A percentile compares a stretch with the other conserved stretches of the same genome.
Conservation (phyloP, 2,329 filamentous ascomycete species). For the Pyrenophora teres region DNA sequence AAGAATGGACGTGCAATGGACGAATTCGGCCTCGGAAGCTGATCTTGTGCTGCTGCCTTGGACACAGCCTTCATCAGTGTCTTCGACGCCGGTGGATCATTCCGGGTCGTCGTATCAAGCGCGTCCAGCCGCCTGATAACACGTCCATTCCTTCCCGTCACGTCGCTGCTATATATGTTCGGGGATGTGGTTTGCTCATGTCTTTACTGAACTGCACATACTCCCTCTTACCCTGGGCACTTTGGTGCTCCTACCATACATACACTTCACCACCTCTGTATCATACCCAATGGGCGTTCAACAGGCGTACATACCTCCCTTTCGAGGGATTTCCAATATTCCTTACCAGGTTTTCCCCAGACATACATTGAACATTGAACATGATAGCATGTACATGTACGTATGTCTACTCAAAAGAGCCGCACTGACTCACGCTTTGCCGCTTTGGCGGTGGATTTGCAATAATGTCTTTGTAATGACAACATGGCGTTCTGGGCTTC, state of each 20-base stretch:
- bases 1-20: slow-evolving; percentile 46
- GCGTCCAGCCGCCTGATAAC: not conserved
- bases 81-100: slow-evolving; percentile 29
- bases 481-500: not conserved
- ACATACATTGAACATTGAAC: not conserved
- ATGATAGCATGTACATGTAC: slow-evolving; percentile 2
- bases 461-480: slow-evolving; percentile 3
- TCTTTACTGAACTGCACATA: not conserved
- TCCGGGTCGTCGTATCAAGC: not conserved
- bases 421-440: no score
- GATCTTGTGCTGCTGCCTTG: slow-evolving; percentile 40
- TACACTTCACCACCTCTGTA: slow-evolving; percentile 1
- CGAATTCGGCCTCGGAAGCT: slow-evolving; percentile 40
- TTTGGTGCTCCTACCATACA: not conserved
- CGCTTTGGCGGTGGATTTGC: not conserved
- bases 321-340: not conserved
- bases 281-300: slow-evolving; percentile 3
- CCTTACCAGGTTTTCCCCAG: not conserved
- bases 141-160: slow-evolving; percentile 3
- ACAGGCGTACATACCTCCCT: slow-evolving; percentile 6
- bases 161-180: slow-evolving; percentile 7
- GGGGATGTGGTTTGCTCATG: not conserved
- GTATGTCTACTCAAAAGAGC: not conserved
- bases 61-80: slow-evolving; percentile 33
- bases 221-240: not conserved